Evolutionary conservation across 2,329 filamentous ascomycete genomes (phyloP), one percentile per base, ranked within the genome.

Genomic region (Epichloe glyceriae): DNA sequence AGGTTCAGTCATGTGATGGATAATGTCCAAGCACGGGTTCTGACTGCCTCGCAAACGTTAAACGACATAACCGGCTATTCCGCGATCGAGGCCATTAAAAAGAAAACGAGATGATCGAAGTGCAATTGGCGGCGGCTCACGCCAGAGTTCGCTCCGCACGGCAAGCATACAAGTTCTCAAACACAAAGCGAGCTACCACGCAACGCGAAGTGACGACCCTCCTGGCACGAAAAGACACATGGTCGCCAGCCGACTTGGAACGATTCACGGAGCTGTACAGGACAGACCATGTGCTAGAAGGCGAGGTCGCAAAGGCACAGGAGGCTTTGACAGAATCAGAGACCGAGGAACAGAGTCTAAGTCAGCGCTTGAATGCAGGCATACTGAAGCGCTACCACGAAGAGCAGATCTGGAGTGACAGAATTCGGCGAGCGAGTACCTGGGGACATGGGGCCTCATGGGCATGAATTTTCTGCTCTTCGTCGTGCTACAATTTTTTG

Each of bases 361-460:
- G 83, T 50, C 79, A 82, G 49, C 79, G 83, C 60, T 72, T 98
- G 50, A 91, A 86, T 63, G 82, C 85, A 54, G 82, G 84, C 47
- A 96, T 97, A 59, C 73, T 96, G 48, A 86, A 86, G 54, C 81
- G 94, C 54, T 98, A 98, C 68, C 93, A 98, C 67, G 93, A 98
- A 70, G 93, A 98, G 72, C 93, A 98, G 71, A 94, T 98, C 51
- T 98, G 93, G 93, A 95, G 88, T 63, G 93, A 98, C 66, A 91
- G 95, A 60, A 98, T 98, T 64, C 78, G 93, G 37, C 78, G 93
- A 57, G 95, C 95, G 75, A 93, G 86, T 65, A 98, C 93, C 0
- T 98, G 93, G 93, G 94, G 37, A 98, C 93, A 0, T 97, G 94
- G 82, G 93, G 91, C 0, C 72, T 98, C 54, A 98, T 98, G 93